These are phyloP conservation scores for Phalaenopsis equestris DNA, from an alignment of 106 monocot genomes.

Conservation along the genomic window DNA sequence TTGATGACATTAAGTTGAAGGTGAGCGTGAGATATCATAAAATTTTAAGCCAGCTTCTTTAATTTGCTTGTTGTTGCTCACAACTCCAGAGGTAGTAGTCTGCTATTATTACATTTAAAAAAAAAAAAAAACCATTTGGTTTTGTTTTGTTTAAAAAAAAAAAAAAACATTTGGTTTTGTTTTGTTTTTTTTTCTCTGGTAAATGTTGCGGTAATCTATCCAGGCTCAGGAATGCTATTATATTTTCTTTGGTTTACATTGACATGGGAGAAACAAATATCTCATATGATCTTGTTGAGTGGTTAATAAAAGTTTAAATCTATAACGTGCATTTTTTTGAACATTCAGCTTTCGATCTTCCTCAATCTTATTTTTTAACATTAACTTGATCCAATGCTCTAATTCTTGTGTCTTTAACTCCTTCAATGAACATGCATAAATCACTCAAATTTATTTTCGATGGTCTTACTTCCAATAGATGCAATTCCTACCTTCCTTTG, in stretches of 20 bases:
- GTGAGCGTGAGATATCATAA: constrained; percentile 15
- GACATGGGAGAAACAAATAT: neutral
- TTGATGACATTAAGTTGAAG: constrained; percentile 90
- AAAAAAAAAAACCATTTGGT: neutral
- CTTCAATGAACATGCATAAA: neutral
- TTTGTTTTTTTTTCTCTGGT: neutral
- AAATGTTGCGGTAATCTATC: neutral
- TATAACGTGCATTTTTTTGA: no score
- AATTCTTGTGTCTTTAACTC: neutral
- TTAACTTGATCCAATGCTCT: neutral
- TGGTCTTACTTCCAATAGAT: neutral
- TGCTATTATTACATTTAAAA: neutral
- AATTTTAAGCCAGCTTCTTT: neutral
- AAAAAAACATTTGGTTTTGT: neutral
- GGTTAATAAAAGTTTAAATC: no score
- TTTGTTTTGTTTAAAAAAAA: neutral
- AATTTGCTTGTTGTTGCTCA: neutral
- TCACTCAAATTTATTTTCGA: neutral
- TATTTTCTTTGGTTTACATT: neutral
- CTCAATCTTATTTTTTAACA: neutral
- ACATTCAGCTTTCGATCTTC: no score
- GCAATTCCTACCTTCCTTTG: neutral
- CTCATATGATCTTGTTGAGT: neutral
- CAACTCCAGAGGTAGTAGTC: neutral
- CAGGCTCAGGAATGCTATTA: neutral